Conservation (phyloP, 371 early-diverging fungal species). For the Actinomortierella wolfii region DNA sequence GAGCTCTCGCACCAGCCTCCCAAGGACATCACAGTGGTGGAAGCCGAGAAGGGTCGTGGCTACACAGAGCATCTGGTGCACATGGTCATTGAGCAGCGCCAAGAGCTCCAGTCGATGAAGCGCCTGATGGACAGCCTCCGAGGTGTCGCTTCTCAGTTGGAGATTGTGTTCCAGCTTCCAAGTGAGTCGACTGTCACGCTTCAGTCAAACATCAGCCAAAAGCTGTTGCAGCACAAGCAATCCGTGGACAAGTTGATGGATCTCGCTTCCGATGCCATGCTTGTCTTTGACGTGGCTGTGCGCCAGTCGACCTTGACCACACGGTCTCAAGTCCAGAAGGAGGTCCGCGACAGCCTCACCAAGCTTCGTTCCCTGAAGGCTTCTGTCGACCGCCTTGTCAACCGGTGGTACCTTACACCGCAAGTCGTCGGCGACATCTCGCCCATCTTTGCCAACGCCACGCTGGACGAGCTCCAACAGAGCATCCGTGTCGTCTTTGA, state of each 20-base stretch:
- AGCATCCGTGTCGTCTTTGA: constrained; percentile 33
- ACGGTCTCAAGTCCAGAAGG: constrained; percentile 27
- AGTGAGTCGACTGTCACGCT: constrained; percentile 30
- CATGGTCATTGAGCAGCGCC: constrained; percentile 65
- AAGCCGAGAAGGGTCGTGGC: constrained; percentile 73
- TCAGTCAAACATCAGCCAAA: constrained; percentile 23
- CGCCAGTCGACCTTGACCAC: constrained; percentile 28
- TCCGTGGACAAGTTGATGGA: constrained; percentile 53
- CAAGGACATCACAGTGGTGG: constrained; percentile 73
- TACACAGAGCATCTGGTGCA: constrained; percentile 75
- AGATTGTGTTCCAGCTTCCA: constrained; percentile 23
- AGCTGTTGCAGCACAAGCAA: constrained; percentile 53
- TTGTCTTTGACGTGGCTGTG: constrained; percentile 40
- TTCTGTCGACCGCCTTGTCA: constrained; percentile 26
- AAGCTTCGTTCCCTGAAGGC: constrained; percentile 32
- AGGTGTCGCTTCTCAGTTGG: constrained; percentile 42
- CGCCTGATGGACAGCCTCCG: constrained; percentile 35
- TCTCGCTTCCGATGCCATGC: constrained; percentile 43
- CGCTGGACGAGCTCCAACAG: constrained; percentile 21
- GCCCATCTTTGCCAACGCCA: constrained; percentile 23
- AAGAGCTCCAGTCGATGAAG: constrained; percentile 46
- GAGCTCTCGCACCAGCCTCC: constrained; percentile 60
- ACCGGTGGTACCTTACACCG: constrained; percentile 37
- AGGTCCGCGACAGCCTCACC: constrained; percentile 14
- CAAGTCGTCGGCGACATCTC: constrained; percentile 28